Evolutionary conservation across 176 grass and related monocot species (phyloP).

Genomic region (Zea luxurians): DNA sequence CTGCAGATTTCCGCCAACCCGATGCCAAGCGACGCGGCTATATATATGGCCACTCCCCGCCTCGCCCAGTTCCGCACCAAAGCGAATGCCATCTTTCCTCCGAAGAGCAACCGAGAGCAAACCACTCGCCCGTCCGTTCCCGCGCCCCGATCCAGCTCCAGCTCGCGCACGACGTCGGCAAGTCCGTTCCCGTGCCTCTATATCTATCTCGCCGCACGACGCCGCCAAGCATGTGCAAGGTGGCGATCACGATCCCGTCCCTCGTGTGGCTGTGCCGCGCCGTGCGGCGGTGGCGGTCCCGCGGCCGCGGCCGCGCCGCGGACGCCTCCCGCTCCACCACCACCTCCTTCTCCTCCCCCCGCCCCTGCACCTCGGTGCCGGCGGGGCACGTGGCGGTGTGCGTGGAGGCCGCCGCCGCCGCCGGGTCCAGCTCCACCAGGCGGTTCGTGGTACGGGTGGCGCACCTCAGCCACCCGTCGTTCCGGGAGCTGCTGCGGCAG

Average conservation of each 20-base stretch:
- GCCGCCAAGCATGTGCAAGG: conserved; percentile 40
- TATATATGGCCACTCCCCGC: conserved; percentile 24
- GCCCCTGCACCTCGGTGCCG: conserved; percentile 7
- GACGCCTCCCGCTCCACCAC: not conserved
- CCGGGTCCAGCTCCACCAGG: not conserved
- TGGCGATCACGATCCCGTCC: conserved; percentile 35
- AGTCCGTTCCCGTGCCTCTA: not conserved
- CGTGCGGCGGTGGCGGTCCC: conserved; percentile 31
- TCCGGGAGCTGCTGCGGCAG: conserved; percentile 39
- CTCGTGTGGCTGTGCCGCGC: conserved; percentile 33
- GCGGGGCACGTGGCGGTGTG: conserved; percentile 49
- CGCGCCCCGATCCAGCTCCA: not conserved
- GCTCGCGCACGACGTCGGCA: not conserved
- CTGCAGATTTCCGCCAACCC: conserved; percentile 9
- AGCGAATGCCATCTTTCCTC: not conserved
- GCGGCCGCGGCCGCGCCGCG: not conserved
- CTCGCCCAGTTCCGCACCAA: not conserved
- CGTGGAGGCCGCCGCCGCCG: not conserved
- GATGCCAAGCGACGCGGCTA: not conserved
- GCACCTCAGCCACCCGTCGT: conserved; percentile 45
- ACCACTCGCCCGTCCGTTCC: not conserved
- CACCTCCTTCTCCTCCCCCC: not conserved
- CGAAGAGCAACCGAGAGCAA: not conserved
- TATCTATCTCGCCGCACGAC: not conserved
- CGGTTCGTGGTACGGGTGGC: conserved; percentile 48